Base-by-base conservation (phyloP, 176 grass and related monocot genomes). In the Eleusine indica region DNA sequence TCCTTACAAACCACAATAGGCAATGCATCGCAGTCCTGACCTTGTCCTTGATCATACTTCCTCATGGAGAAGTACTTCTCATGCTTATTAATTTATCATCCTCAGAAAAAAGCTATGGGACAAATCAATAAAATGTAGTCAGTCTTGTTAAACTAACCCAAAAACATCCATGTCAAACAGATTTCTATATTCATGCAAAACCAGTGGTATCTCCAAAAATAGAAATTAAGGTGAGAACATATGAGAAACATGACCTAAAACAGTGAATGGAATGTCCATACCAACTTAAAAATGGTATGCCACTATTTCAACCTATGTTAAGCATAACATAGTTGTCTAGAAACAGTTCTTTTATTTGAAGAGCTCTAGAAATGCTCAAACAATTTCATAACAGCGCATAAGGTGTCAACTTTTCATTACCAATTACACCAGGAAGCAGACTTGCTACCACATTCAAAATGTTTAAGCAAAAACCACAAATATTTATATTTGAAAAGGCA, bases 41-140 rank as follows among this genome's bases (percentile, higher is more conserved):
- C 75, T 84, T 85, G 39, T 82, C 76, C 77, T 85, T 89, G 61
- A 85, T 81, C 82, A 54, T 89, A 89, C 77, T 89, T 89, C 82
- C 87, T 89, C 70, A 44, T 76, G 14, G 87, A 76, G 44, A 89
- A 89, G 13, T 89, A 89, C 64, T 89, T 89, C 63, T 89, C 82
- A 1, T n/a, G 40, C 75, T 89, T 84, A 49, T 84, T 89, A 82
- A 63, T 82, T 73, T 62, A 75, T 82, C 0, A 82, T 89, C 76
- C 84, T 89, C 77, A 89, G 77, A 32, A 6, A 82, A 89, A 67
- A 74, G 76, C 87, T 89, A 65, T 9, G 13, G 66, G 6, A 43
- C 30, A 61, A 25, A 66, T 70, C 0, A 29, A 15, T 2, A 52
- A 62, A 63, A 41, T 29, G 30, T 80, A 29, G 66, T 4, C 18